Base-by-base conservation (phyloP, 2,329 filamentous ascomycete genomes). In the Plenodomus tracheiphilus region DNA sequence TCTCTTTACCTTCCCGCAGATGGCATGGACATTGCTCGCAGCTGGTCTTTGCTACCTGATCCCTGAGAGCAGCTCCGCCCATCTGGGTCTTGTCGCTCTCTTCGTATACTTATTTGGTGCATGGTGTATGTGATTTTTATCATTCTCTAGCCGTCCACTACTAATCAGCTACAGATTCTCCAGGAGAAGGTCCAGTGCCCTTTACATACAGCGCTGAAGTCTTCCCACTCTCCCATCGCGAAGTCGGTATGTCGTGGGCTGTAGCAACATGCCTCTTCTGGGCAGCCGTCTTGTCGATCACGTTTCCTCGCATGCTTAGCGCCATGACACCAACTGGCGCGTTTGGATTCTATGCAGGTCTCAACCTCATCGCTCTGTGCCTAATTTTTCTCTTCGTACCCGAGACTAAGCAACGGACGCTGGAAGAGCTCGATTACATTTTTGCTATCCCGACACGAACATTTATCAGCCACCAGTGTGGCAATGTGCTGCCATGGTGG, bases 171-270 rank as follows among this genome's bases (percentile, higher is more conserved):
- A n/a, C n/a, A n/a, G n/a, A 71, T 46, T 63, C 58, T 3, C 74
- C 74, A 4, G 74, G 75, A 1, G 73, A 77, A 61, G 75, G 75
- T 1, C 74, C 82, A 9, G 85, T 88, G 0, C 85, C 85, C 0
- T 88, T 85, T 19, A 56, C 54, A 1, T 88, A 88, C 71, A 81
- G 79, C 4, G 85, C 85, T 44, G 86, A 89, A 69, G 83, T 87
- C 2, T 88, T 85, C 65, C 85, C 86, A 0, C 78, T 88, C 1
- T 85, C 83, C 1, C 85, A 88, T 61, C 79, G 86, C 54, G 69
- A 75, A 59, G 64, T 75, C 21, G 74, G 73, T 41, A 75, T 75
- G 72, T 63, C 59, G 36, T 74, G 69, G 59, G 71, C 73, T 8
- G 72, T 75, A 1, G 68, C 72, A 2, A 74, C 73, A 0, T 70